Evolutionary conservation across 306 rosid genomes (phyloP), one percentile per base, ranked within the genome.

Genomic region (Vigna hirtella): DNA sequence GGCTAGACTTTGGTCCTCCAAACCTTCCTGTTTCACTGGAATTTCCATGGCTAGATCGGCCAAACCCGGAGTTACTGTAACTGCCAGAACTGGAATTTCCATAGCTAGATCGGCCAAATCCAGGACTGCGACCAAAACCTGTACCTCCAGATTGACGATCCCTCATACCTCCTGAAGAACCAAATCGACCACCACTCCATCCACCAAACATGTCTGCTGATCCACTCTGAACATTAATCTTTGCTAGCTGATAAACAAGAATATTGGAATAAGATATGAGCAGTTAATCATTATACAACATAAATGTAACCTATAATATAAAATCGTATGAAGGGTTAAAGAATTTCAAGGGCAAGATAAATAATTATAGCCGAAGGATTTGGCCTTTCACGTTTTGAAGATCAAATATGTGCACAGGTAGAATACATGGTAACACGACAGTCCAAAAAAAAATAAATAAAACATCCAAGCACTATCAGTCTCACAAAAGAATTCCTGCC

Each of bases 231-330:
- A 77, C 90, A 49, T 91, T 73, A 77, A 95, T 88, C 61, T 45
- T 85, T 3, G 99, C 92, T 40, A 96, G 90, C 99, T 96, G 91
- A 78, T 83, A 74, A 85, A 81, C 72, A 79, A 55, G 34, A 82
- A 85, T 17, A 51, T 57, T 48, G 68, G 70, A 30, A 67, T 7
- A 61, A 50, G 53, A 59, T 79, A 79, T 20, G 72, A 70, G 67
- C 58, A 72, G 68, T 47, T 13, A 22, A 75, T 73, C 83, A 81
- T 73, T 20, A 66, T 6, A 64, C 36, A 53, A 17, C 14, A 32
- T 38, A 30, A 32, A 52, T 18, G 30, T 20, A 12, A 18, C 61
- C 14, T 1, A 28, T 45, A 61, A 61, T 22, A 40, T 65, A 48
- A 66, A 64, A 45, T 16, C 82, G 70, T n/a, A 47, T 7, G 58